These are phyloP conservation scores for Cryphonectria japonica DNA, from an alignment of 2,329 filamentous ascomycete species.

Conservation along the genomic window DNA sequence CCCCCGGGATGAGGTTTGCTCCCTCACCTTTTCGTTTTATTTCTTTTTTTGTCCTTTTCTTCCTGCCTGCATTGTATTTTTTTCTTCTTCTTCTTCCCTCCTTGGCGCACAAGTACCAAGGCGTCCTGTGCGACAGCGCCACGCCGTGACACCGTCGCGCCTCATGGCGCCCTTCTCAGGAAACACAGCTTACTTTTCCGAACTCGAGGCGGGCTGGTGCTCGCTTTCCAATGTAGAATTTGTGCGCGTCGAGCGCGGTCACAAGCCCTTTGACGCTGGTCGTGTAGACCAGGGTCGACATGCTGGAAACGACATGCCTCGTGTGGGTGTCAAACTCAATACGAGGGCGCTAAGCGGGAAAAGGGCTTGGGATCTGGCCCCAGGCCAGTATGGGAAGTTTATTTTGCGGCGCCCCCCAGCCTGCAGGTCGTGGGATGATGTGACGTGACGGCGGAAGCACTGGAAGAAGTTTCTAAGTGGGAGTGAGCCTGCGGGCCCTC, in stretches of 20 bases:
- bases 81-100: background rate
- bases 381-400: background rate
- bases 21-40: background rate
- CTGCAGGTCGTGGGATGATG: slow-evolving; percentile 6
- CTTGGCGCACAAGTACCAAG: background rate
- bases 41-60: no score
- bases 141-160: background rate
- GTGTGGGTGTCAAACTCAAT: slow-evolving; percentile 19
- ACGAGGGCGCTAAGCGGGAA: slow-evolving; percentile 28
- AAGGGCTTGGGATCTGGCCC: slow-evolving; percentile 13
- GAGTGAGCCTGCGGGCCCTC: background rate
- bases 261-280: slow-evolving; percentile 8
- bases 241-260: slow-evolving; percentile 9
- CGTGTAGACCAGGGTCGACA: slow-evolving; percentile 11
- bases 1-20: background rate
- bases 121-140: background rate
- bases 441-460: slow-evolving; percentile 3
- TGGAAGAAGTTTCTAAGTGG: background rate
- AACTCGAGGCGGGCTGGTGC: background rate
- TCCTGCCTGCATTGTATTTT: background rate
- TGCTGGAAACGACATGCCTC: slow-evolving; percentile 15
- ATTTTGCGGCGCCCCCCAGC: background rate
- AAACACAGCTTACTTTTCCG: background rate
- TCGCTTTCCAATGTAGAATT: background rate
- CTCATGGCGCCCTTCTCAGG: background rate